Evolutionary conservation across 805 yeast species (phyloP), one percentile per base, ranked within the genome.

Genomic region (Grigorovia transvaalensis): DNA sequence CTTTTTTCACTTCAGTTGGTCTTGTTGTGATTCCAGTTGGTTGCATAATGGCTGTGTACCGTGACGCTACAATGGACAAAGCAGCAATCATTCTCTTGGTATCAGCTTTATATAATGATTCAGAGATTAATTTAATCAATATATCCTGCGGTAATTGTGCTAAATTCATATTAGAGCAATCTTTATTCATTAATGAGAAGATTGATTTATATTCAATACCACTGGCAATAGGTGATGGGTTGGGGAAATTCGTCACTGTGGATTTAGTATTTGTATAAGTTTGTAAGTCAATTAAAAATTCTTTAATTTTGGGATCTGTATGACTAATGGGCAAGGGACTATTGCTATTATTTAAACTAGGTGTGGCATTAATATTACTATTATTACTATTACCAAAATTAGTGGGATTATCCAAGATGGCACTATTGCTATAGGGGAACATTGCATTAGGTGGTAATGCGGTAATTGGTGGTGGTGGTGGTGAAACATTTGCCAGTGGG

Each of bases 101-200:
- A 48, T 78, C 77, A 0, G 79, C 78, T 45, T 76, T 76, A 17
- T 74, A 71, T 51, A 93, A 71, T 0, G 96, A 88, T 79, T 77
- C 51, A 79, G 71, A 15, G 84, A 87, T 76, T 84, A 82, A 46
- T 78, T 75, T 20, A 75, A 62, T 76, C 51, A 89, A 75, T 0
- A 84, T 73, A 49, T 80, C 79, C 20, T 76, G 77, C 5, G 93
- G 51, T 8, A 93, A 70, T 9, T 78, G 70, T 2, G 87, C 74
- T 51, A 88, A 78, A 64, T 91, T 91, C 62, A 88, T 84, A 42
- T 75, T 75, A 35, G 80, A 75, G 53, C 87, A 70, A 48, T 82
- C 82, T 60, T 83, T 81, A 44, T 71, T 68, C 35, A 85, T 82
- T 53, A 91, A 74, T 29, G 83, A 78, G 64, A 79, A 93, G 44